phyloP scores from a whole-genome alignment of 73 alveolate genomes.

The Paramecium bursaria region DNA sequence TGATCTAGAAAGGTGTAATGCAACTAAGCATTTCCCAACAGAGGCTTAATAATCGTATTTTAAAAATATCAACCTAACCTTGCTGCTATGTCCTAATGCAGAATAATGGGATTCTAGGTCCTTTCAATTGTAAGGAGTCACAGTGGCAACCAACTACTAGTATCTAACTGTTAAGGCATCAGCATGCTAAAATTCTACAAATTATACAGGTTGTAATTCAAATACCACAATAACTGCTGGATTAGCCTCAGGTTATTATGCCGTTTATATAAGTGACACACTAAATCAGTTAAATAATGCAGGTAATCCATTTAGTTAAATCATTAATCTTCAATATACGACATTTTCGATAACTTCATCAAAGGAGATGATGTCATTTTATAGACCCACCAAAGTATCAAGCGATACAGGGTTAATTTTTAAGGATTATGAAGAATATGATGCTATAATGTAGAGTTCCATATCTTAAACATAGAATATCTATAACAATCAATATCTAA shows the following conservation, averaged over 20 bases:
- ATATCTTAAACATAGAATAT: too few relatives aligned
- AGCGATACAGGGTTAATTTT: conserved; percentile 20
- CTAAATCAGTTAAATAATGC: not conserved
- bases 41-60: conserved; percentile 6
- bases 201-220: conserved; percentile 4
- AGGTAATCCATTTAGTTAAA: not conserved
- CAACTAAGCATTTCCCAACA: conserved; percentile 29
- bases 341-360: conserved; percentile 37
- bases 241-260: conserved; percentile 9
- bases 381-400: not conserved
- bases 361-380: not conserved
- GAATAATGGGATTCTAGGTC: conserved; percentile 36
- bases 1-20: conserved; percentile 30
- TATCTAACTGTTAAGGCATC: not conserved
- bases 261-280: not conserved
- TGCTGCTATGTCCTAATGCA: not conserved
- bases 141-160: not conserved
- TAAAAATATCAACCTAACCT: not conserved
- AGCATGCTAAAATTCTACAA: conserved; percentile 23
- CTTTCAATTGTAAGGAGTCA: not conserved
- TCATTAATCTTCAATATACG: not conserved
- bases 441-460: not conserved
- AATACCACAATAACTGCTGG: not conserved
- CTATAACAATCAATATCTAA: not conserved
- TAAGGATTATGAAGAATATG: not conserved